phyloP scores from a whole-genome alignment of 331 rosid species.

The Rosa hybrid region DNA sequence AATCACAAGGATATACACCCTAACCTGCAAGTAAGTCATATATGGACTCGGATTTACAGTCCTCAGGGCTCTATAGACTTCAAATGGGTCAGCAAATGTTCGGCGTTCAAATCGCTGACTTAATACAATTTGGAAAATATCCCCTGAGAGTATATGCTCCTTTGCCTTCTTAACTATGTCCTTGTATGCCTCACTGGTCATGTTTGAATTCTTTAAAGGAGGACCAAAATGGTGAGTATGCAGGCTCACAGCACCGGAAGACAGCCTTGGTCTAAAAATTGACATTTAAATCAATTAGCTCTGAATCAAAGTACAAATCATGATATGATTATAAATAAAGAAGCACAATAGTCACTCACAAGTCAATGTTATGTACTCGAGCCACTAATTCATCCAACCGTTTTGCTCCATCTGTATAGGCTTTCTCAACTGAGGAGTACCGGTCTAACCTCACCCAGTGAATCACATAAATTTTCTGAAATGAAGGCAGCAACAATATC shows the following conservation, averaged over 20 bases:
- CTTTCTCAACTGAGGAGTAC: conserved; percentile 70
- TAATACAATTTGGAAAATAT: conserved; percentile 81
- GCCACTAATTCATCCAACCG: conserved; percentile 56
- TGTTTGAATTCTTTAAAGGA: conserved; percentile 55
- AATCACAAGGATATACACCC: neutral
- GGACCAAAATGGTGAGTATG: conserved; percentile 62
- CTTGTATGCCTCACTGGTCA: conserved; percentile 79
- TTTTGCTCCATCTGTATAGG: conserved; percentile 63
- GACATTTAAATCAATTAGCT: conserved; percentile 30
- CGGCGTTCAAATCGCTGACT: conserved; percentile 85
- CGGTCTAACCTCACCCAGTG: conserved; percentile 79
- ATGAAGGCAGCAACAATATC: conserved; percentile 20
- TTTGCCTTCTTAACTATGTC: conserved; percentile 61
- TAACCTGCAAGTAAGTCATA: conserved; percentile 81
- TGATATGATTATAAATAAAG: neutral
- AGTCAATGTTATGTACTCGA: conserved; percentile 53
- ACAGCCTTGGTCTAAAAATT: conserved; percentile 71
- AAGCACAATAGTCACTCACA: conserved; percentile 46
- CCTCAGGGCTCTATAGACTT: conserved; percentile 83
- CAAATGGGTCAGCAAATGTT: conserved; percentile 89
- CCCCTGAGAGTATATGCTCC: conserved; percentile 79
- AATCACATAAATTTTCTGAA: conserved; percentile 68
- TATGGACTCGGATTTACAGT: conserved; percentile 91
- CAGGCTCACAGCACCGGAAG: conserved; percentile 62
- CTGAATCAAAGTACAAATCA: neutral